Conservation (phyloP, 768 basidiomycete species). For the Lactifluus volemus region DNA sequence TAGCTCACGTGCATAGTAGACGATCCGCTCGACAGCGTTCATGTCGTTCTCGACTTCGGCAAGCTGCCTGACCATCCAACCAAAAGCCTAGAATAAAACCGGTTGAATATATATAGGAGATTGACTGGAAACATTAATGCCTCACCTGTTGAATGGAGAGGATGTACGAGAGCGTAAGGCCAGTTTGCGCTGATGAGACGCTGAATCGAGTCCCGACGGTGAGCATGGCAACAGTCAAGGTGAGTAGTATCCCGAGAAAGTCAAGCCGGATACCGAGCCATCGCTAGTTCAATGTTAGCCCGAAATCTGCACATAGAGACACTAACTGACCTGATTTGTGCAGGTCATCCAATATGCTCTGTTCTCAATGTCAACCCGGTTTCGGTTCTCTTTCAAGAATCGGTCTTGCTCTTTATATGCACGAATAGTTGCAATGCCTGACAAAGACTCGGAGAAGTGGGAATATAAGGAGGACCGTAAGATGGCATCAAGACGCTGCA, state of each 20-base stretch:
- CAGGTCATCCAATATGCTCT: slow-evolving; percentile 84
- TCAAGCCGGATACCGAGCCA: slow-evolving; percentile 92
- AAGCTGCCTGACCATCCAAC: slow-evolving; percentile 67
- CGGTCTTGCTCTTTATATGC: slow-evolving; percentile 76
- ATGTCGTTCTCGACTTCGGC: slow-evolving; percentile 91
- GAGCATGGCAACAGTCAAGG: slow-evolving; percentile 73
- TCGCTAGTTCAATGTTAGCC: slow-evolving; percentile 60
- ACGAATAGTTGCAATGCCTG: slow-evolving; percentile 79
- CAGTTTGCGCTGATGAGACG: slow-evolving; percentile 73
- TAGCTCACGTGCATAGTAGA: slow-evolving; percentile 70
- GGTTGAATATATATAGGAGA: background rate
- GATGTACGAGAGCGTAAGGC: slow-evolving; percentile 72
- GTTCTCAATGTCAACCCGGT: slow-evolving; percentile 78
- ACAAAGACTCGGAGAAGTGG: slow-evolving; percentile 86
- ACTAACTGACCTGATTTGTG: slow-evolving; percentile 54
- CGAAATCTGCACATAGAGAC: slow-evolving; percentile 43
- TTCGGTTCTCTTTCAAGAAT: slow-evolving; percentile 67
- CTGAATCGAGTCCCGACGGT: slow-evolving; percentile 63
- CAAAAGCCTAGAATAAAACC: slow-evolving; percentile 39
- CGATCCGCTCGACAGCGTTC: slow-evolving; percentile 82
- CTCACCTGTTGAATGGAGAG: slow-evolving; percentile 65
- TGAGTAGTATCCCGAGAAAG: slow-evolving; percentile 62
- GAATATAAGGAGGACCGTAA: slow-evolving; percentile 81
- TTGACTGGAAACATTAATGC: slow-evolving; percentile 14
- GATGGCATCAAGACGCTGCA: slow-evolving; percentile 65